phyloP scores from a whole-genome alignment of 2,329 filamentous ascomycete genomes.

The Colletotrichum sp. region DNA sequence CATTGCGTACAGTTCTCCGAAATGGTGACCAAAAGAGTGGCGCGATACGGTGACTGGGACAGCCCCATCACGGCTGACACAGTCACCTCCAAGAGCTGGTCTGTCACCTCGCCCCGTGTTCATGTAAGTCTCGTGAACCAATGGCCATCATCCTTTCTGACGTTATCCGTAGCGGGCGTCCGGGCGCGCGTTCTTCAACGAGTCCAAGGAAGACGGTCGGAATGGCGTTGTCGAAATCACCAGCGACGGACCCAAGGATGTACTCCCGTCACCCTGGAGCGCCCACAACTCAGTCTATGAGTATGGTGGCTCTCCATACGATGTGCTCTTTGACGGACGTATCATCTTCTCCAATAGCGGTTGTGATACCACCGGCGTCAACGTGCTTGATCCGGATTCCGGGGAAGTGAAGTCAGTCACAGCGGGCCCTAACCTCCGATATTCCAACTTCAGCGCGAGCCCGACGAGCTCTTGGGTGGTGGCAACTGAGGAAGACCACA shows the following conservation, averaged over 20 bases:
- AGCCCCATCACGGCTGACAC: conserved; percentile 41
- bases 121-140: conserved; percentile 28
- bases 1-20: neutral
- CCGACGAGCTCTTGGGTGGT: conserved; percentile 45
- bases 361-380: conserved; percentile 42
- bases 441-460: conserved; percentile 51
- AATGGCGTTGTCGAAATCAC: conserved; percentile 48
- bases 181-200: conserved; percentile 40
- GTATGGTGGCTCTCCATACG: conserved; percentile 54
- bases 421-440: conserved; percentile 38
- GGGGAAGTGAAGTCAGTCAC: conserved; percentile 36
- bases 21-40: conserved; percentile 29
- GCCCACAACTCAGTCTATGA: conserved; percentile 53
- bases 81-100: conserved; percentile 36
- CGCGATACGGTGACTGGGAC: conserved; percentile 42
- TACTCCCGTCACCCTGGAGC: conserved; percentile 47
- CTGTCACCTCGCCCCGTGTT: conserved; percentile 37
- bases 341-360: conserved; percentile 50
- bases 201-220: conserved; percentile 42
- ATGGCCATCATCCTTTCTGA: neutral
- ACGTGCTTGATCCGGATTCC: conserved; percentile 42
- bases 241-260: conserved; percentile 34
- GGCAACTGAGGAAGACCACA: conserved; percentile 57
- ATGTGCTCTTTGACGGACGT: conserved; percentile 38
- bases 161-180: conserved; percentile 25